Base-by-base conservation (phyloP, 345 rosid species). In the Dovyalis caffra region DNA sequence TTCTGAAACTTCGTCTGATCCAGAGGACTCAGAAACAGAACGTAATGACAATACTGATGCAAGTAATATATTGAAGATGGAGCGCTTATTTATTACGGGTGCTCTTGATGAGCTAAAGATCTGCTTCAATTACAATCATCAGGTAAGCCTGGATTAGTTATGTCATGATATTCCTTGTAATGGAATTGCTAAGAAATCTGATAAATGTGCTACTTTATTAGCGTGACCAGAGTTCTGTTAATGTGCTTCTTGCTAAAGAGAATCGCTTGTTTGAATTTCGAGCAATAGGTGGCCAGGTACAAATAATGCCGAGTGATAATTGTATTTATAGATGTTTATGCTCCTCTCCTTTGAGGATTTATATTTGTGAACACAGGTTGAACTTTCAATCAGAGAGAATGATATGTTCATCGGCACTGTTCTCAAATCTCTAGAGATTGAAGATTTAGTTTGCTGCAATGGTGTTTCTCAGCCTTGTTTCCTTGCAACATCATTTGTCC, bases 201-300 rank as follows among this genome's bases (percentile, higher is more conserved):
- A 83, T 74, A 76, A 33, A 64, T 71, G 23, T 65, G 78, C 74
- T 77, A 43, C 21, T 68, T 81, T 72, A 79, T 20, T 83, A 93
- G 99, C 77, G 49, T 77, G 91, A 84, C 45, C 82, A 79, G 84
- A 85, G 85, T 79, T 90, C 91, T 83, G 73, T 79, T 78, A 87
- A 85, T 73, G 91, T 91, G 80, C 92, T 93, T 76, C 91, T 90
- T 78, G 94, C 93, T 31, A 85, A 88, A 70, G 99, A 95, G 85
- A 83, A 84, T 65, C 78, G 73, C 79, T 82, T 90, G 28, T 88
- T 88, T 79, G 96, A 93, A 81, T 91, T 95, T 79, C 90, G 98
- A 87, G 99, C 99, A 71, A 77, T 80, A 76, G 98, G 98, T 81
- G 99, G 99, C 69, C 95, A 86, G 97, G 99, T 95, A 84, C 77